Evolutionary conservation across 2,329 filamentous ascomycete genomes (phyloP), one percentile per base, ranked within the genome.

Genomic region (Fusarium sp.): DNA sequence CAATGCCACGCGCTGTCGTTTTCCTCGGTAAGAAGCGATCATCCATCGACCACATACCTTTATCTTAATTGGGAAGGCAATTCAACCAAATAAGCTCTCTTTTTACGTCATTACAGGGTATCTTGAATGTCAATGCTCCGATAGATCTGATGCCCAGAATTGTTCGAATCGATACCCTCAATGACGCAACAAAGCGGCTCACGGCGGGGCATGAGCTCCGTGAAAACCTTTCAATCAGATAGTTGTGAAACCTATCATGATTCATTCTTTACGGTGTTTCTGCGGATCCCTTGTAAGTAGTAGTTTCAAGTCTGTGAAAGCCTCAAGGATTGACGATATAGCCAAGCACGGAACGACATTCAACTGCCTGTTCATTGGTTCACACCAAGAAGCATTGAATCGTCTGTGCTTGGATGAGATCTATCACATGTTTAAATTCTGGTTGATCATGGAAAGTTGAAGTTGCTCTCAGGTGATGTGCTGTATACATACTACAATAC

Each of bases 101-200:
- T 28, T 49, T 5, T 56, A 61, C 63, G 63, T 64, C 63, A 66
- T 40, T 64, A 19, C 31, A 47, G 53, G 40, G 32, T 50, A 64
- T 12, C 10, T 48, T 35, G 53, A 66, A 66, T 46, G 43, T 25
- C 12, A 41, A 55, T 35, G 13, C 19, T 24, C 25, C 31, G 31
- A 29, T 44, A 34, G 24, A 42, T 5, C 35, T 43, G 38, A 40
- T 25, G 11, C 22, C 40, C 25, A 26, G 12, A 25, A 29, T 40
- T 28, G 25, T 43, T 50, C 39, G 34, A 38, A 41, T 61, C 56
- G 49, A 25, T 47, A 49, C 15, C 13, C 41, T 40, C n/a, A 47
- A 13, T 64, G 56, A 62, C 61, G 48, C 36, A 54, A 31, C 13
- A 32, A 13, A 32, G 24, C 35, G 22, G n/a, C 29, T 48, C 41